A percentile compares a stretch with the other conserved stretches of the same genome.
Evolutionary conservation across 164 flowering plant species (phyloP).

Genomic region (Cinnamomum chago): DNA sequence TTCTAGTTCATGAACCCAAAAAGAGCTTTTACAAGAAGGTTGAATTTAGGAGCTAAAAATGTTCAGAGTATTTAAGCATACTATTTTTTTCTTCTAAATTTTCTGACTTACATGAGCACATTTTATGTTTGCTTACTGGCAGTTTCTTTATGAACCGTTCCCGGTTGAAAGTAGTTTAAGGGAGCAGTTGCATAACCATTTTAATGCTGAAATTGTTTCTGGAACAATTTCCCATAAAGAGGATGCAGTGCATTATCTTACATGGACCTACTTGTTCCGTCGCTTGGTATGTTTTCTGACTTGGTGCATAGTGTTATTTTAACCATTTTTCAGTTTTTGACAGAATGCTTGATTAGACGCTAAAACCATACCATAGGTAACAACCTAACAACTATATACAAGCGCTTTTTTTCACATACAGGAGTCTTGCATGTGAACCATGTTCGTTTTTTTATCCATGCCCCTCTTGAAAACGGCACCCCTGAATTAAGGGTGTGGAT

Average conservation of each 20-base stretch:
- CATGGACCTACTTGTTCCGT: slow-evolving; percentile 97
- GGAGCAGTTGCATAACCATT: slow-evolving; percentile 83
- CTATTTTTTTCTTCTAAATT: too few relatives aligned
- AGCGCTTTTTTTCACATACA: neutral
- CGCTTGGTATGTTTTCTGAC: slow-evolving; percentile 63
- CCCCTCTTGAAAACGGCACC: too few relatives aligned
- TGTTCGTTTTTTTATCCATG: too few relatives aligned
- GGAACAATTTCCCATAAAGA: slow-evolving; percentile 88
- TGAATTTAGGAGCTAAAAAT: neutral
- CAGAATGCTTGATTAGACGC: neutral
- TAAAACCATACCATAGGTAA: neutral
- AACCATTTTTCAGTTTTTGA: neutral
- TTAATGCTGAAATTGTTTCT: slow-evolving; percentile 94
- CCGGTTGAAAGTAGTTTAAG: slow-evolving; percentile 96
- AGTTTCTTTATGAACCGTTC: slow-evolving; percentile 98
- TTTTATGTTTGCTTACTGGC: slow-evolving; percentile 21
- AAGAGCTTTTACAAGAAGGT: slow-evolving; percentile 99
- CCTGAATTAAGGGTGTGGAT: too few relatives aligned
- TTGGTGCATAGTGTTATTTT: neutral
- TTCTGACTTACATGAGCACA: slow-evolving; percentile 5
- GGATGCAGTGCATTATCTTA: slow-evolving; percentile 92
- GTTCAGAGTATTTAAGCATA: neutral
- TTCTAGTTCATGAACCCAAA: slow-evolving; percentile 99
- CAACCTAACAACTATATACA: neutral
- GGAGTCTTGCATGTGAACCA: too few relatives aligned